Evolutionary conservation across 768 basidiomycete genomes (phyloP), one percentile per base, ranked within the genome.

Genomic region (Mrakia blollopis): DNA sequence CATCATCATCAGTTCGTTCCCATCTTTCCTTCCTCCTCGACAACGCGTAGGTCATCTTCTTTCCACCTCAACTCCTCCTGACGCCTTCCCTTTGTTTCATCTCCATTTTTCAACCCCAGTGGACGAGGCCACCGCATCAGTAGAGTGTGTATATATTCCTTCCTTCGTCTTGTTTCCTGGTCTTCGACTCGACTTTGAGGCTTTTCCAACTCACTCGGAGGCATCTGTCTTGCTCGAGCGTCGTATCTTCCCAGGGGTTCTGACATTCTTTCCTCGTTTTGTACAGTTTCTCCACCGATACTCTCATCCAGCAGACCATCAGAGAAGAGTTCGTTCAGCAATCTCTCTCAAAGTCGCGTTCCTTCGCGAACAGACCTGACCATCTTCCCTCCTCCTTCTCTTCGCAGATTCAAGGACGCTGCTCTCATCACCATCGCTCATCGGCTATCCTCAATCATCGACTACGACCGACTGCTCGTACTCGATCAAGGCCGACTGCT

Each of bases 401-500:
- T 7, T 69, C 39, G 13, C 63, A 65, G 63, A 37, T 39, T 65
- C 23, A 32, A 65, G 30, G 32, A 65, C 63, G 32, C 63, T 18
- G 63, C 63, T 14, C 25, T 69, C 6, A 44, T 69, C 39, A 35
- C 67, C n/a, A 35, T 35, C 67, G 41, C 67, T 9, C 67, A 39
- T 11, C 16, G 35, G 0, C 41, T 41, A 41, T 41, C 41, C 39
- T 28, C 41, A 0, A 39, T 69, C 41, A 39, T 41, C 63, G 83
- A 84, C 76, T 83, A 83, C 77, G 83, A 84, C 74, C 80, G 83
- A 10, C 70, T 84, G 39, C 75, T 84, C 63, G 82, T 84, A 16
- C 79, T 84, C 37, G 80, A 83, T n/a, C 81, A 82, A 71, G 83
- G 83, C 23, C 81, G 81, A 62, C 81, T 83, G 21, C 81, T 79